A percentile compares a stretch with the other conserved stretches of the same genome.
phyloP scores from a whole-genome alignment of 805 yeast genomes.

The Candida ovalis region DNA sequence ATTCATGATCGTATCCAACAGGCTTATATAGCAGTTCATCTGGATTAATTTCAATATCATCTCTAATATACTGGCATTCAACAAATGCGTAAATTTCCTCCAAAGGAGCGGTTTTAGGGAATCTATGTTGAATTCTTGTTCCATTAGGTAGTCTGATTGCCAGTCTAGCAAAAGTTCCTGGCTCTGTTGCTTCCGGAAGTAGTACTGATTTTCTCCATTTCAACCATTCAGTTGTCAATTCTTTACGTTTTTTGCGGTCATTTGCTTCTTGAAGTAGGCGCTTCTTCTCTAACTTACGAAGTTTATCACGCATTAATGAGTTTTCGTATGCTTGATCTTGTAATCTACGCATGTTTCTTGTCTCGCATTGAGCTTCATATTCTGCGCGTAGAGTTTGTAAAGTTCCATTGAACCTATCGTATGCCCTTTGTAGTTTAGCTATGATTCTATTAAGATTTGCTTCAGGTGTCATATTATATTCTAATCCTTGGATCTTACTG shows the following conservation, averaged over 20 bases:
- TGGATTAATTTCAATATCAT: conserved; percentile 31
- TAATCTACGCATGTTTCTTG: conserved; percentile 56
- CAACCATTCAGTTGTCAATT: conserved; percentile 37
- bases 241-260: conserved; percentile 15
- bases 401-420: conserved; percentile 55
- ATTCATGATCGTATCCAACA: conserved; percentile 40
- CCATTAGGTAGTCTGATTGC: conserved; percentile 70
- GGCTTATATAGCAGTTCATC: conserved; percentile 27
- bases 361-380: conserved; percentile 53
- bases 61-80: conserved; percentile 40
- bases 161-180: conserved; percentile 47
- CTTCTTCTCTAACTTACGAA: conserved; percentile 42
- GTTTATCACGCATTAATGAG: conserved; percentile 65
- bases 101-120: conserved; percentile 43
- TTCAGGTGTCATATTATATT: neutral
- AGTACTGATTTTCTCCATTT: conserved; percentile 39
- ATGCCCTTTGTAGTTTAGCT: conserved; percentile 33
- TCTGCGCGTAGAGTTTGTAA: conserved; percentile 60
- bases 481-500: conserved; percentile 59
- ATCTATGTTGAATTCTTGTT: conserved; percentile 47
- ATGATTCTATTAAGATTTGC: conserved; percentile 35
- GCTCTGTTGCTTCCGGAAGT: conserved; percentile 13
- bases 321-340: conserved; percentile 78
- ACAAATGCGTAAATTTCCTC: conserved; percentile 71
- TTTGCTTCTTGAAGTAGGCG: conserved; percentile 18